phyloP scores from a whole-genome alignment of 306 rosid species.

The Cicer yamashitae region DNA sequence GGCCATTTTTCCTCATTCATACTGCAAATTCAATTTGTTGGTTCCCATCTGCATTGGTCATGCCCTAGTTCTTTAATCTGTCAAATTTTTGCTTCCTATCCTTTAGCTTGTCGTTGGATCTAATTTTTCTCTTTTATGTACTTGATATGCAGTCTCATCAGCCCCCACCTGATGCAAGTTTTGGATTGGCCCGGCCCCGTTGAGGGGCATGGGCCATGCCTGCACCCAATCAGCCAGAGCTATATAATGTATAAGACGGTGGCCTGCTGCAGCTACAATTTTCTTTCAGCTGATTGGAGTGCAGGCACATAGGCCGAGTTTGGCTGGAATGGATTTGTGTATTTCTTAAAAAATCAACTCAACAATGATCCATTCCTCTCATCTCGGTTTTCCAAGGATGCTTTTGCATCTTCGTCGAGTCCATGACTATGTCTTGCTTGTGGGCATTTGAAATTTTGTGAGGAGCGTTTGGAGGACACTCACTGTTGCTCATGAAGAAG shows the following conservation, averaged over 20 bases:
- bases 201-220: conserved; percentile 99
- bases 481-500: conserved; percentile 50
- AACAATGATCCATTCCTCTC: conserved; percentile 55
- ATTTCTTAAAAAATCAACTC: conserved; percentile 36
- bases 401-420: conserved; percentile 53
- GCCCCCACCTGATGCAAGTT: conserved; percentile 86
- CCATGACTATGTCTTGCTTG: conserved; percentile 47
- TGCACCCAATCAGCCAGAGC: conserved; percentile 73
- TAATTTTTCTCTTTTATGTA: conserved; percentile 23
- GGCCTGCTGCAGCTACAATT: conserved; percentile 46
- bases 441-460: conserved; percentile 35
- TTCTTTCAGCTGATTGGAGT: conserved; percentile 68
- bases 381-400: conserved; percentile 67
- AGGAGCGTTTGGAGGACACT: conserved; percentile 42
- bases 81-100: conserved; percentile 26
- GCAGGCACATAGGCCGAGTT: conserved; percentile 91
- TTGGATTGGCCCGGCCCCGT: conserved; percentile 99
- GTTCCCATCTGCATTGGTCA: background rate
- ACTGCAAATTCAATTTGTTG: background rate
- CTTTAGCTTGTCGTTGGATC: conserved; percentile 9
- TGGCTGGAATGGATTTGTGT: conserved; percentile 59
- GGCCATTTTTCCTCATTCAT: conserved; percentile 12
- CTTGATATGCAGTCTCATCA: conserved; percentile 81
- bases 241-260: conserved; percentile 40
- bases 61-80: background rate